phyloP scores from a whole-genome alignment of 148 eudicot species.

The Nepenthes gracilis region DNA sequence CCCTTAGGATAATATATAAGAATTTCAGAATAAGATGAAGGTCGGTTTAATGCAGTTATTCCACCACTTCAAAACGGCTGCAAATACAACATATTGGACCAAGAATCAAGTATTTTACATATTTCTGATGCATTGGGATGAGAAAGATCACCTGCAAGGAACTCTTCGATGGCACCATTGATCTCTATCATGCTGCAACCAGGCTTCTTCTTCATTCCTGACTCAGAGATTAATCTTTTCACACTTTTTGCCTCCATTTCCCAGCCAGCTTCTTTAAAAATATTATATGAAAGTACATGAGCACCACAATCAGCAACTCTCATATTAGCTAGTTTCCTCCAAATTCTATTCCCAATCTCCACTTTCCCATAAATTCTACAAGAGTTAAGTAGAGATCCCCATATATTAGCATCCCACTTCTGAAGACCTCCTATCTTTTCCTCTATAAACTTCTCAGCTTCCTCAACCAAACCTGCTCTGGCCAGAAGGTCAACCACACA shows the following conservation, averaged over 20 bases:
- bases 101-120: conserved; percentile 18
- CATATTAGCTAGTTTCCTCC: conserved; percentile 16
- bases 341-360: conserved; percentile 21
- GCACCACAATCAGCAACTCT: conserved; percentile 25
- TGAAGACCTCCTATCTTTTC: conserved; percentile 21
- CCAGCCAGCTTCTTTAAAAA: conserved; percentile 35
- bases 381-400: conserved; percentile 31
- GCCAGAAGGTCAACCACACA: conserved; percentile 38
- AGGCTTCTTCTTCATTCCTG: conserved; percentile 23
- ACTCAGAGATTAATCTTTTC: conserved; percentile 13
- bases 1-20: no score
- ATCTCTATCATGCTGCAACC: not conserved
- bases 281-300: conserved; percentile 27
- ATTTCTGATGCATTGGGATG: conserved; percentile 14
- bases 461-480: conserved; percentile 26
- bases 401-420: conserved; percentile 24
- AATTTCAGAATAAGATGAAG: no score
- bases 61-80: not conserved
- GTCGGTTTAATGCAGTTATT: no score
- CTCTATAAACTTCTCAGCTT: conserved; percentile 26
- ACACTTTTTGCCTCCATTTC: conserved; percentile 19
- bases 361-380: conserved; percentile 29
- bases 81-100: conserved; percentile 5
- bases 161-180: conserved; percentile 25
- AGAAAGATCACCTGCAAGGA: conserved; percentile 18